Conservation (phyloP, 495 filamentous ascomycete species). For the Annulohypoxylon maeteangense region DNA sequence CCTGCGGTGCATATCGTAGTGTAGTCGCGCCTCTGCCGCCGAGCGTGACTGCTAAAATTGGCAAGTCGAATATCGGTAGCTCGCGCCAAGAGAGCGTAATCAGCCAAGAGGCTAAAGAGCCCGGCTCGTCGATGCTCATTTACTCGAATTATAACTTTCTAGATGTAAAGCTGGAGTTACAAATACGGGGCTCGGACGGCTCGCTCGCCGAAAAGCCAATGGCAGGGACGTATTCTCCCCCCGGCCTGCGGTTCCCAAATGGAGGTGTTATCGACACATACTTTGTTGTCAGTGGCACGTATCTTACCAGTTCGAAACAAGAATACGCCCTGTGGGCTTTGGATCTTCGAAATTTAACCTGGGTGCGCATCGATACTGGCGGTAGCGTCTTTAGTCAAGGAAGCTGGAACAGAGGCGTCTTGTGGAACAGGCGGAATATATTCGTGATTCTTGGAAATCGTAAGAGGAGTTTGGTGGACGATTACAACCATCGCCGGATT, state of each 20-base stretch:
- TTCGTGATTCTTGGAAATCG: slow-evolving; percentile 96
- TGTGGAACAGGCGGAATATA: slow-evolving; percentile 91
- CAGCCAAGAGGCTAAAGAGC: slow-evolving; percentile 64
- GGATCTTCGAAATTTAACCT: slow-evolving; percentile 85
- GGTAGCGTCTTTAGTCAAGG: slow-evolving; percentile 92
- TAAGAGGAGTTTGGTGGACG: slow-evolving; percentile 92
- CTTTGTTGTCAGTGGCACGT: slow-evolving; percentile 96
- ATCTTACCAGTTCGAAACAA: slow-evolving; percentile 95
- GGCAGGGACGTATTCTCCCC: slow-evolving; percentile 85
- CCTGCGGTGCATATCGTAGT: slow-evolving; percentile 94
- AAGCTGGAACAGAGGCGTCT: slow-evolving; percentile 93
- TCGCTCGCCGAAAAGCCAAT: slow-evolving; percentile 87
- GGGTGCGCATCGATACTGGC: slow-evolving; percentile 96
- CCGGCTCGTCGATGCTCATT: slow-evolving; percentile 88
- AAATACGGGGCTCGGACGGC: slow-evolving; percentile 86
- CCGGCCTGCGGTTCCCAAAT: slow-evolving; percentile 93
- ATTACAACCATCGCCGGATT: slow-evolving; percentile 97
- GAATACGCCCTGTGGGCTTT: slow-evolving; percentile 98
- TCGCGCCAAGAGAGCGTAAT: slow-evolving; percentile 51
- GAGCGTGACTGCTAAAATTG: slow-evolving; percentile 74
- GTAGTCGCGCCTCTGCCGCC: slow-evolving; percentile 86
- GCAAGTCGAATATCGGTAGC: slow-evolving; percentile 55
- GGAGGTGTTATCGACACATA: slow-evolving; percentile 93
- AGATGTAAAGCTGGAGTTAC: slow-evolving; percentile 94
- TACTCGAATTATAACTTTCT: slow-evolving; percentile 99